Evolutionary conservation across 495 filamentous ascomycete genomes (phyloP).

Genomic region (Annulohypoxylon moriforme): DNA sequence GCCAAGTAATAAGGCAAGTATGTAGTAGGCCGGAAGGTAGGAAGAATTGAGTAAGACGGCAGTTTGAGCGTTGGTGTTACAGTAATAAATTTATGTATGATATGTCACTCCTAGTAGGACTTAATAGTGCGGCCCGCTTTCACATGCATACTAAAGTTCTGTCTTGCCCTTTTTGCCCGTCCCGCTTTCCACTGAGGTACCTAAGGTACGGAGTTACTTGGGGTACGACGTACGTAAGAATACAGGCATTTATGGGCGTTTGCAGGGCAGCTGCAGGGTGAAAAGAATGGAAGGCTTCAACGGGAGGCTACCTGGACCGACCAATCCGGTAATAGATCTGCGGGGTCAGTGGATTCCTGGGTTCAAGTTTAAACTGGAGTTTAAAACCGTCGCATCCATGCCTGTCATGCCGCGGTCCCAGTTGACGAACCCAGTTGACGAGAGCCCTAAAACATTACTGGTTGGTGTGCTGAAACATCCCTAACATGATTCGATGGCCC

Average conservation of each 20-base stretch:
- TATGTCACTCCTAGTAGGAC: neutral
- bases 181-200: constrained; percentile 1
- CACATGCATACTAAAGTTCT: constrained; percentile 44
- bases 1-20: neutral
- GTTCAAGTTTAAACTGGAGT: constrained; percentile 13
- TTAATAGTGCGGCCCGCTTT: constrained; percentile 37
- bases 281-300: constrained; percentile 1
- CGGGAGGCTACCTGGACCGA: constrained; percentile 12
- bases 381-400: constrained; percentile 8
- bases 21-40: neutral
- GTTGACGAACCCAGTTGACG: neutral
- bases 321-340: constrained; percentile 22
- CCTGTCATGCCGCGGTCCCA: constrained; percentile 3
- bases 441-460: constrained; percentile 8
- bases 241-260: neutral
- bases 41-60: constrained; percentile 31
- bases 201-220: constrained; percentile 23
- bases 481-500: constrained; percentile 14
- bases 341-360: constrained; percentile 15
- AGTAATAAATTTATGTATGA: constrained; percentile 29
- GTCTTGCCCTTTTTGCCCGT: neutral
- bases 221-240: constrained; percentile 15
- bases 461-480: constrained; percentile 11
- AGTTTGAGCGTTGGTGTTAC: constrained; percentile 12
- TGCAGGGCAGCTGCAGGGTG: too few relatives aligned